Evolutionary conservation across 2,329 filamentous ascomycete genomes (phyloP).

Genomic region (Cladophialophora bantiana): DNA sequence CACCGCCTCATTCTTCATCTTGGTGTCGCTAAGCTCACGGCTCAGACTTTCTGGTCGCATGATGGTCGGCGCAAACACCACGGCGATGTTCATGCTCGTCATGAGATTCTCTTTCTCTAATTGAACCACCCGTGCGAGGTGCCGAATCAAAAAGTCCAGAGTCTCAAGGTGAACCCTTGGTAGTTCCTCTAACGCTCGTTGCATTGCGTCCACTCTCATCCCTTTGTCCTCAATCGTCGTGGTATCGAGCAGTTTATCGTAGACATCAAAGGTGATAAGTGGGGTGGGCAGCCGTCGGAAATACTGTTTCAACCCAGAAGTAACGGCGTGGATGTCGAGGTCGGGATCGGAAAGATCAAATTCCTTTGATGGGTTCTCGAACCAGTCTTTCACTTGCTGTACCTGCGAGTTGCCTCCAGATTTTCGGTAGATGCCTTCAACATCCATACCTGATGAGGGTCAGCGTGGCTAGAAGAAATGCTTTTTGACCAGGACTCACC

Average conservation of each 20-base stretch:
- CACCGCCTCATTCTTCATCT: slow-evolving; percentile 87
- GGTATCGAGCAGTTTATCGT: slow-evolving; percentile 81
- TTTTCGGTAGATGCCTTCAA: slow-evolving; percentile 97
- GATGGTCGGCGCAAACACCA: slow-evolving; percentile 97
- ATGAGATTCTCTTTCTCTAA: slow-evolving; percentile 89
- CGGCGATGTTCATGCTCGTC: slow-evolving; percentile 93
- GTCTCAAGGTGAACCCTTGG: slow-evolving; percentile 86
- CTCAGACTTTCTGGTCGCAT: slow-evolving; percentile 91
- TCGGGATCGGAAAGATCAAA: slow-evolving; percentile 93
- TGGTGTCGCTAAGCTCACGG: slow-evolving; percentile 95
- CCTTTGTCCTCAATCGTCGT: slow-evolving; percentile 62
- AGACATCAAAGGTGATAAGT: slow-evolving; percentile 89
- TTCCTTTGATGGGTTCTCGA: slow-evolving; percentile 76
- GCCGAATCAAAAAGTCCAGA: slow-evolving; percentile 92
- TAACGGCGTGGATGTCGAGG: slow-evolving; percentile 94
- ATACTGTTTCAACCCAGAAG: slow-evolving; percentile 95
- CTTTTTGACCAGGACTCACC: slow-evolving; percentile 55
- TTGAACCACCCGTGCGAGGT: slow-evolving; percentile 84
- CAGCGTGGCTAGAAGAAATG: slow-evolving; percentile 22
- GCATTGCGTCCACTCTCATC: slow-evolving; percentile 74
- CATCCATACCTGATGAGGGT: slow-evolving; percentile 72
- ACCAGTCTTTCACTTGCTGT: slow-evolving; percentile 87
- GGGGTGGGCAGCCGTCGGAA: slow-evolving; percentile 91
- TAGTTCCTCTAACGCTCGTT: slow-evolving; percentile 76
- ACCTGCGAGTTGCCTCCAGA: slow-evolving; percentile 91